Evolutionary conservation across 2,329 filamentous ascomycete genomes (phyloP).

Genomic region (Fusarium sp.): DNA sequence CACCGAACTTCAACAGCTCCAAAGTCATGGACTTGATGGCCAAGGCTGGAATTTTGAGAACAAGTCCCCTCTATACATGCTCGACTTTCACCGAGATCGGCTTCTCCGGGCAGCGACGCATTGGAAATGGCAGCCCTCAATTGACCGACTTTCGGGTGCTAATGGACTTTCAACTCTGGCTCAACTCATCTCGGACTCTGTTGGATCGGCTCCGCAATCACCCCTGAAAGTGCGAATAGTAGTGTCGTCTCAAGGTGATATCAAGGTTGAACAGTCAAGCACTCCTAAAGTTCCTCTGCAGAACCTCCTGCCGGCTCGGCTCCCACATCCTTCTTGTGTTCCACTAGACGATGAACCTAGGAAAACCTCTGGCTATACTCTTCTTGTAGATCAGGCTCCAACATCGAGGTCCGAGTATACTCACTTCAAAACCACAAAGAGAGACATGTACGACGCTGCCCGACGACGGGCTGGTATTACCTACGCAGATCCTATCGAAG

Average conservation of each 20-base stretch:
- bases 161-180: conserved; percentile 60
- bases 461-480: conserved; percentile 71
- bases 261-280: conserved; percentile 59
- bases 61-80: conserved; percentile 80
- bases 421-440: conserved; percentile 85
- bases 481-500: conserved; percentile 71
- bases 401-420: conserved; percentile 74
- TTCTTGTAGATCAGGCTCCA: conserved; percentile 60
- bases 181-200: conserved; percentile 50
- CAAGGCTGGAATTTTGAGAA: conserved; percentile 66
- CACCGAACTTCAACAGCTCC: conserved; percentile 63
- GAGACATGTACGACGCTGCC: conserved; percentile 78
- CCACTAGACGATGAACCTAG: conserved; percentile 43
- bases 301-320: conserved; percentile 69
- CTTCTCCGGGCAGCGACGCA: conserved; percentile 74
- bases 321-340: conserved; percentile 61
- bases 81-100: conserved; percentile 82
- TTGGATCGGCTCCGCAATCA: conserved; percentile 52
- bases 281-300: conserved; percentile 58
- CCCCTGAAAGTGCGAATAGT: conserved; percentile 68
- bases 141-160: conserved; percentile 60
- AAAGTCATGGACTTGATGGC: conserved; percentile 55
- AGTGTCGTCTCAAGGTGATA: conserved; percentile 62
- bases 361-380: conserved; percentile 54
- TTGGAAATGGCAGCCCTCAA: conserved; percentile 66